Percentiles rank a stretch among this genome's conserved stretches.
Conservation (phyloP, 2,329 filamentous ascomycete species). For the Colletotrichum sp. region DNA sequence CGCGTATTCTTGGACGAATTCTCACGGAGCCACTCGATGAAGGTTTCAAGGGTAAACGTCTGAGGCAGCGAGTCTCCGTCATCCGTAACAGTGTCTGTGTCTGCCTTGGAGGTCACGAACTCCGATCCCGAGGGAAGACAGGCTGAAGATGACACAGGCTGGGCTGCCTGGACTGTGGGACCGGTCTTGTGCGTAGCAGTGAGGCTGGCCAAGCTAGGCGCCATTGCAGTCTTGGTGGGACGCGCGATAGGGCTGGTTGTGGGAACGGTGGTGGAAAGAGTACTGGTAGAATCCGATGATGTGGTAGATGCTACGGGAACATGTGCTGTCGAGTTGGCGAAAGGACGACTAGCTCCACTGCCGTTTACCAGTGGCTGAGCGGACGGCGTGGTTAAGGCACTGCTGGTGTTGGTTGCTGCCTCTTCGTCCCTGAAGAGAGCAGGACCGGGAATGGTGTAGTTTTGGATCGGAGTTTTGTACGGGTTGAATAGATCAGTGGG, state of each 20-base stretch:
- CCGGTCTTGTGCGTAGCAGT: background rate
- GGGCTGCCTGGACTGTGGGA: rapidly evolving
- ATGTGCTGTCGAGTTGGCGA: background rate
- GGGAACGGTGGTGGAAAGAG: rapidly evolving
- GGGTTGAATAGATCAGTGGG: background rate
- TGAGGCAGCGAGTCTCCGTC: background rate
- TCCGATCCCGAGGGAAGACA: background rate
- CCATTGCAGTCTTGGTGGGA: background rate
- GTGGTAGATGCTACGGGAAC: background rate
- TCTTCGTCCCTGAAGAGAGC: background rate
- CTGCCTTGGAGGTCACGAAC: background rate
- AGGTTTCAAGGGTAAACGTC: background rate
- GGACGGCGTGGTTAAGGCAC: background rate
- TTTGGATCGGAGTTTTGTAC: background rate
- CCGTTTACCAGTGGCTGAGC: rapidly evolving
- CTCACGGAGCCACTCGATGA: background rate
- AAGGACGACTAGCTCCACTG: background rate
- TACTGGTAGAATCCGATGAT: rapidly evolving
- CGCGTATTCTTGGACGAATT: background rate
- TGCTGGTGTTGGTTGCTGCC: rapidly evolving
- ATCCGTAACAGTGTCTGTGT: background rate
- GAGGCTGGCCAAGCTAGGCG: background rate
- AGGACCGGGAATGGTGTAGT: background rate
- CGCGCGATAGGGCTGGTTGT: rapidly evolving
- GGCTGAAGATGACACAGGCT: background rate